These are phyloP conservation scores for Bolboschoenus planiculmis DNA, from an alignment of 176 grass and related monocot species.

Conservation along the genomic window DNA sequence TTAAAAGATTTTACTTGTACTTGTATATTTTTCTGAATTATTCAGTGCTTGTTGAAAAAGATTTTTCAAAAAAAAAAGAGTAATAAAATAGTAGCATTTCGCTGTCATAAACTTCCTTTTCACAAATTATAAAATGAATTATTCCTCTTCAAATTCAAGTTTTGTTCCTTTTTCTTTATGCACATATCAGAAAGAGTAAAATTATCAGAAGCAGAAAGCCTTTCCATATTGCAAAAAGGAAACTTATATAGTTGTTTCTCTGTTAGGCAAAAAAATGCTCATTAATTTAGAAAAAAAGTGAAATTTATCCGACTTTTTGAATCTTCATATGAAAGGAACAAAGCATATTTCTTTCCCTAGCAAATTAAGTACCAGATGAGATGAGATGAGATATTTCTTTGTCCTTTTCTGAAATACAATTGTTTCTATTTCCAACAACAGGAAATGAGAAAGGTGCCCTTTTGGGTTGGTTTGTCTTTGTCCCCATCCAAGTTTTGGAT, in stretches of 20 bases:
- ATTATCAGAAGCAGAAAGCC: background rate
- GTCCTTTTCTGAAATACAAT: conserved; percentile 26
- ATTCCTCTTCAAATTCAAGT: conserved; percentile 6
- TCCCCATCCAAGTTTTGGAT: conserved; percentile 39
- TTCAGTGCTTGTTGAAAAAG: background rate
- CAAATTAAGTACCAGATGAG: background rate
- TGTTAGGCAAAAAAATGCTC: background rate
- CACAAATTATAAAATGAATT: background rate
- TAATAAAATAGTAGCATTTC: background rate
- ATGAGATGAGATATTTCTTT: conserved; percentile 13
- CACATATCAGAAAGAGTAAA: background rate
- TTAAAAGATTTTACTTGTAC: background rate
- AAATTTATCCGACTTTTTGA: conserved; percentile 14
- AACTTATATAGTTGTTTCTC: conserved; percentile 7
- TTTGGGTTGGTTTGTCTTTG: conserved; percentile 56
- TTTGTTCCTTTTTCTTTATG: background rate
- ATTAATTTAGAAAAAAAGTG: conserved; percentile 4
- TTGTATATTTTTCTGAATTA: background rate
- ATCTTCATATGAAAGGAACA: conserved; percentile 1
- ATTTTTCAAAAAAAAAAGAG: background rate
- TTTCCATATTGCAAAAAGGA: background rate
- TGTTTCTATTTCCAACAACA: conserved; percentile 33
- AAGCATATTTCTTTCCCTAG: conserved; percentile 16
- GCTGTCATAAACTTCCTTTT: background rate
- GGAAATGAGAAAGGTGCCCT: conserved; percentile 36